A percentile compares a stretch with the other conserved stretches of the same genome.
phyloP scores from a whole-genome alignment of 177 flowering plant genomes.

The Tripterygium wilfordii region DNA sequence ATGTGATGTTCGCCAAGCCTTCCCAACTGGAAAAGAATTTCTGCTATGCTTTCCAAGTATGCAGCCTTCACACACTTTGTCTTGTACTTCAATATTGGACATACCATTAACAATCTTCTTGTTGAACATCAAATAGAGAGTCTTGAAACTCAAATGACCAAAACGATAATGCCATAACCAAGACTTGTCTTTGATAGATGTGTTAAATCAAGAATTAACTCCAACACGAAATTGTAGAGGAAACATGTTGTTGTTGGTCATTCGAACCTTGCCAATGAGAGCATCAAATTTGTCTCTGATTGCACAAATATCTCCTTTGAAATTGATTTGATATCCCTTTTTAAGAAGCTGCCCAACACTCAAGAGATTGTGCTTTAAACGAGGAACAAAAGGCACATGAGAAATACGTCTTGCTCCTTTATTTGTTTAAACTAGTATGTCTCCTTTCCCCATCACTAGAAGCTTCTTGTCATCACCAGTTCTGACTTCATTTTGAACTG shows the following conservation, averaged over 20 bases:
- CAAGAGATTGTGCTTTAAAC: constrained; percentile 6
- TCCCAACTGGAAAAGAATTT: constrained; percentile 8
- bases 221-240: constrained; percentile 4
- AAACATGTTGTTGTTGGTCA: constrained; percentile 11
- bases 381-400: constrained; percentile 15
- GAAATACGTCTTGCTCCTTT: constrained; percentile 9
- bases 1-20: not conserved
- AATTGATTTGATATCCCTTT: constrained; percentile 8
- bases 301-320: not conserved
- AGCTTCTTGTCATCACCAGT: constrained; percentile 11
- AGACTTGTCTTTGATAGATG: constrained; percentile 2
- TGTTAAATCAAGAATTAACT: constrained; percentile 7
- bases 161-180: constrained; percentile 16
- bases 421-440: constrained; percentile 3
- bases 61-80: constrained; percentile 18
- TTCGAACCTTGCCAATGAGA: constrained; percentile 7
- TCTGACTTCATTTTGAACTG: not conserved
- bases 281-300: not conserved
- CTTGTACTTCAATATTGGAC: constrained; percentile 2
- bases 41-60: constrained; percentile 8
- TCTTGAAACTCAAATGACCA: constrained; percentile 18
- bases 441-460: constrained; percentile 14
- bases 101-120: constrained; percentile 11
- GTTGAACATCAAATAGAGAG: constrained; percentile 1
- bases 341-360: constrained; percentile 16